Base-by-base conservation (phyloP, 2,329 filamentous ascomycete genomes). In the Apiospora arundinis region DNA sequence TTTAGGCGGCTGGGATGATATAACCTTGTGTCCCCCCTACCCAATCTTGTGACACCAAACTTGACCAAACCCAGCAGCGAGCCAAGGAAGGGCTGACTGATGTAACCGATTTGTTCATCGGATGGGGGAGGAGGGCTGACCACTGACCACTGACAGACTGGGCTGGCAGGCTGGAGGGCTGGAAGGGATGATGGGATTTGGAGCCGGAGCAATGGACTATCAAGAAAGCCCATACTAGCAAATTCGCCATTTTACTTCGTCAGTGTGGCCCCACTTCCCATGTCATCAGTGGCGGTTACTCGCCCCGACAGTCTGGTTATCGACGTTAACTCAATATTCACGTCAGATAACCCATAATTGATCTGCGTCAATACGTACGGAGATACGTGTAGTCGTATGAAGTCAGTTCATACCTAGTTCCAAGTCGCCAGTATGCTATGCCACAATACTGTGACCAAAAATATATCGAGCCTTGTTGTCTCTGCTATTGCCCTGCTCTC, bases 271-370 rank as follows among this genome's bases (percentile, higher is more conserved):
- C 56, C 56, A 63, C 56, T 40, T 21, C 7, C 2, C 32, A 63
- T 63, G 56, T 63, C 56, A 63, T 63, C 18, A 40, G 56, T 63
- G 56, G 56, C 56, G 56, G 56, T 21, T 63, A 40, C 18, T 9
- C 56, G 18, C 56, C 56, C 56, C 56, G 56, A 11, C 56, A 37
- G 28, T 32, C 56, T n/a, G 56, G 18, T 63, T 63, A 37, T 63
- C 28, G 18, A n/a, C 8, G 56, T 21, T 63, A 63, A 63, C 9
- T 63, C 28, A 63, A 63, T 63, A 56, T 32, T 32, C 52, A 21
- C 52, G 16, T 14, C 32, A 63, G 18, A 40, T n/a, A 63, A 12
- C 56, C 56, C 56, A 40, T 40, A 63, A 63, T 23, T 63, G 28
- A 63, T 63, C 56, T 14, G 18, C 56, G 9, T 12, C 0, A 40